Conservation (phyloP, 2,329 filamentous ascomycete species). For the Corinectria fuckeliana region DNA sequence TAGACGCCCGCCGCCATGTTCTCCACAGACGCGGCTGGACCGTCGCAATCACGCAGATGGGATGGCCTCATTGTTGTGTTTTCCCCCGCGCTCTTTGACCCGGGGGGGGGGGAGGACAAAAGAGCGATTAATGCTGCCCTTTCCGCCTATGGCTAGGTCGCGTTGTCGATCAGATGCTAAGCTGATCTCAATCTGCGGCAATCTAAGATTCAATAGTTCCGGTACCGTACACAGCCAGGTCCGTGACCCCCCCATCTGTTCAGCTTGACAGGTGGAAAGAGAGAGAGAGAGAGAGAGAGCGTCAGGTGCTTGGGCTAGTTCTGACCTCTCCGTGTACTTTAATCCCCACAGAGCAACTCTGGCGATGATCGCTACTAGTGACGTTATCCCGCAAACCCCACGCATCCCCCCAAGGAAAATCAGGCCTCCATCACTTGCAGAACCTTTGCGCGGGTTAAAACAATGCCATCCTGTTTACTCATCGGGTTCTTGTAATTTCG, state of each 20-base stretch:
- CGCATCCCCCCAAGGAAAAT: background rate
- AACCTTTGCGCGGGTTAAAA: too few species aligned
- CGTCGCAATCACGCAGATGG: too few species aligned
- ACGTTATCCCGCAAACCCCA: background rate
- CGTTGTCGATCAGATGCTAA: background rate
- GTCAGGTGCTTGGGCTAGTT: too few species aligned
- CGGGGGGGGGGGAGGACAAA: too few species aligned
- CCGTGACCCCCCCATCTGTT: too few species aligned
- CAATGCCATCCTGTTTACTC: background rate
- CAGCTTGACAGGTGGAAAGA: background rate
- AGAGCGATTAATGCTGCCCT: too few species aligned
- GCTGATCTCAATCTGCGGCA: background rate
- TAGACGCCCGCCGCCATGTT: too few species aligned
- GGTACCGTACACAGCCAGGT: background rate
- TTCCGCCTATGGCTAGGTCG: background rate
- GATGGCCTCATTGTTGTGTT: background rate
- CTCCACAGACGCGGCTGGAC: too few species aligned
- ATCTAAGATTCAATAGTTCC: background rate
- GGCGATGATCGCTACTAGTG: background rate
- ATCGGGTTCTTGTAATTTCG: background rate
- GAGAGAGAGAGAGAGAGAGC: too few species aligned
- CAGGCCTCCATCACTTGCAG: background rate
- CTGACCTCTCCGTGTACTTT: background rate
- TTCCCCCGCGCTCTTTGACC: background rate
- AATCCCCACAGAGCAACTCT: background rate